Conservation (phyloP, 352 stramenopile species). For the Pythium myriotylum region DNA sequence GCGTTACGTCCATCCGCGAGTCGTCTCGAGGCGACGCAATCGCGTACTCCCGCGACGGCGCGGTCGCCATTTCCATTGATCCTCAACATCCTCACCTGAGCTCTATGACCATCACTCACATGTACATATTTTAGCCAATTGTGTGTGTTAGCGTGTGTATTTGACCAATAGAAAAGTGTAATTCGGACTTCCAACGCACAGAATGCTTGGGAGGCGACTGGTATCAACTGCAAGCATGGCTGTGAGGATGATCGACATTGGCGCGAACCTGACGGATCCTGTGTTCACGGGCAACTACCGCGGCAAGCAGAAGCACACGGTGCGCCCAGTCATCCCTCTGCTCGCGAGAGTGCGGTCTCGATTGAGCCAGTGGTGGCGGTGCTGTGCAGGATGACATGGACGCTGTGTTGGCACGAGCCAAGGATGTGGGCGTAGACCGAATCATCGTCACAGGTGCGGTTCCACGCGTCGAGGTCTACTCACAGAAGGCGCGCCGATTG, state of each 20-base stretch:
- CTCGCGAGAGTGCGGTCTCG: conserved; percentile 27
- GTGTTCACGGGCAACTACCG: conserved; percentile 87
- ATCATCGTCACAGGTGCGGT: conserved; percentile 89
- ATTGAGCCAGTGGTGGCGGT: neutral
- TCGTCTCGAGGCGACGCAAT: too few species aligned
- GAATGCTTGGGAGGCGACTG: conserved; percentile 12
- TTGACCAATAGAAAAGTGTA: neutral
- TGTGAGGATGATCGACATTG: conserved; percentile 82
- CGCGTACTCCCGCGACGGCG: too few species aligned
- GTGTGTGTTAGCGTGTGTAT: too few species aligned
- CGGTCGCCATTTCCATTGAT: too few species aligned
- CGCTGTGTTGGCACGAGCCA: conserved; percentile 85
- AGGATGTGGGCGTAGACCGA: conserved; percentile 80
- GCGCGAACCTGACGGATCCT: conserved; percentile 88
- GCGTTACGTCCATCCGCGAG: neutral
- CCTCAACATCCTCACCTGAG: too few species aligned
- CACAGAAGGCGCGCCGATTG: neutral
- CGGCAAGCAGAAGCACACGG: conserved; percentile 77
- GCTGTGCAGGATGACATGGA: conserved; percentile 76
- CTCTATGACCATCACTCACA: too few species aligned
- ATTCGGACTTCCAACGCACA: neutral
- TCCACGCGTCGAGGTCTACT: too few species aligned
- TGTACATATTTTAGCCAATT: too few species aligned
- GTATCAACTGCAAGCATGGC: neutral
- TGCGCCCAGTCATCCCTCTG: conserved; percentile 49